phyloP scores from a whole-genome alignment of 139 green algal species.

The Chlamydomonas sp. region DNA sequence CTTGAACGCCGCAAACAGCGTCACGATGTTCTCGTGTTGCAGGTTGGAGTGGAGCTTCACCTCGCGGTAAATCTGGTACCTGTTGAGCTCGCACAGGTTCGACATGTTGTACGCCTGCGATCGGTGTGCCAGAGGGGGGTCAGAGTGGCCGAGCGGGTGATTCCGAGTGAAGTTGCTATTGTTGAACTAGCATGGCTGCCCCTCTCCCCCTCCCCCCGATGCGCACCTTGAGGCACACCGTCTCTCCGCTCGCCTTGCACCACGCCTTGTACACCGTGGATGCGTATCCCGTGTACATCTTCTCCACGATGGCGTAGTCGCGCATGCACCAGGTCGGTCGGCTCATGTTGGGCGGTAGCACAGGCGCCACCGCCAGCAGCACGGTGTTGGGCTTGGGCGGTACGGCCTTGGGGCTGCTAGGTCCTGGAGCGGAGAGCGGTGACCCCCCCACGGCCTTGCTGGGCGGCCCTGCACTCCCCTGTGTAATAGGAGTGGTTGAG shows the following conservation, averaged over 20 bases:
- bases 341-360: constrained; percentile 41
- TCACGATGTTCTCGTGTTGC: constrained; percentile 51
- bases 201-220: too few relatives aligned
- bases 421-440: too few relatives aligned
- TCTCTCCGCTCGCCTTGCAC: constrained; percentile 36
- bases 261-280: constrained; percentile 45
- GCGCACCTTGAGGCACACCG: constrained; percentile 42
- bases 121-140: not conserved
- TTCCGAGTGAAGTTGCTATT: too few relatives aligned
- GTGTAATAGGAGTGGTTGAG: too few relatives aligned
- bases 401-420: not conserved
- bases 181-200: too few relatives aligned
- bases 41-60: constrained; percentile 39
- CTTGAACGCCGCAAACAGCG: constrained; percentile 46
- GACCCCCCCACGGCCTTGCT: too few relatives aligned
- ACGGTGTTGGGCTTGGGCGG: not conserved
- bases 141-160: too few relatives aligned
- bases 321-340: constrained; percentile 38
- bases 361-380: not conserved
- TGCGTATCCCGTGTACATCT: constrained; percentile 52
- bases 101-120: constrained; percentile 32
- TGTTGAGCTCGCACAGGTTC: constrained; percentile 46
- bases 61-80: constrained; percentile 57
- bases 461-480: too few relatives aligned
- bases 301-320: constrained; percentile 43